Base-by-base conservation (phyloP, 1,284 basidiomycete species). In the Fomitiporia mediterranea region DNA sequence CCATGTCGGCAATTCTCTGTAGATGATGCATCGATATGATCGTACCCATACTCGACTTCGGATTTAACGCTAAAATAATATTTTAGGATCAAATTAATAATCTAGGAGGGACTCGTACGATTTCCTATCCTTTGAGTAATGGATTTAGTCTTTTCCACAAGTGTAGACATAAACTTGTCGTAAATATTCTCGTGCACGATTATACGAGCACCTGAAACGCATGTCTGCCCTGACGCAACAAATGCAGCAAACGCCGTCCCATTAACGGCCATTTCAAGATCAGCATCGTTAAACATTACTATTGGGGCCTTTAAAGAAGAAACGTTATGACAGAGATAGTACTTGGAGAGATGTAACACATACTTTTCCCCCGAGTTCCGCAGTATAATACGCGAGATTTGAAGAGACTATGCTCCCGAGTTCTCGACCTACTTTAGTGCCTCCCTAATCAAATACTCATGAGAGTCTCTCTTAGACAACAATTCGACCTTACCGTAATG, bases 221-320 rank as follows among this genome's bases (percentile, higher is more conserved):
- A 91, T 13, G 89, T 91, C 70, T 93, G 90, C 1, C 91, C 90
- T 32, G 89, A 90, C 1, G 89, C 89, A 37, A 92, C 74, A 63
- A 91, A 93, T 0, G 84, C 80, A n/a, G 89, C 84, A 66, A 92
- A 91, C 1, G 87, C 84, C 2, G 79, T 80, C 13, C 89, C 90
- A 62, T 91, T 90, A 15, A 89, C 85, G 0, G 89, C 84, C 32
- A 78, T 76, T 34, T 72, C 63, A 46, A 90, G 63, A 62, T 90
- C 84, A 15, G 86, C 84, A 65, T 93, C 90, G 51, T 84, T 74
- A 64, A 91, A 91, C 7, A 91, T 73, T 11, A 92, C 68, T 43
- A 92, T 79, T 0, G 89, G 90, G 11, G 90, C 84, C 85, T 90
- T n/a, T 60, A 23, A 15, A 30, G 47, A 15, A 34, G 25, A 46